phyloP scores from a whole-genome alignment of 192 early-diverging fungal species.

The Podila minutissima region DNA sequence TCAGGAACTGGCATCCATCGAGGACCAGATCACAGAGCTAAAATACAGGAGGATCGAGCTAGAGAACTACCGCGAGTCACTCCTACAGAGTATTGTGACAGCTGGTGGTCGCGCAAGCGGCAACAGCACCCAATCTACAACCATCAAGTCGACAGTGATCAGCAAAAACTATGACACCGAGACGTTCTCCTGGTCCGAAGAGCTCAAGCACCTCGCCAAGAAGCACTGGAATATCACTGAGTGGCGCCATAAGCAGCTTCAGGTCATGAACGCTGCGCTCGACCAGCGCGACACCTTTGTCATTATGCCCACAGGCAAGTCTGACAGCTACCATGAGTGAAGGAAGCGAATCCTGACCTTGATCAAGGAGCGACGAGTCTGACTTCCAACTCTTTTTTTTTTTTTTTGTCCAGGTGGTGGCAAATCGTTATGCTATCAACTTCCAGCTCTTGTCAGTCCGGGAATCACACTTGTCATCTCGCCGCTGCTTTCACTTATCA shows the following conservation, averaged over 20 bases:
- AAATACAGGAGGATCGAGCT: slow-evolving; percentile 25
- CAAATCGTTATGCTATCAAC: slow-evolving; percentile 95
- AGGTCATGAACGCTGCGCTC: slow-evolving; percentile 88
- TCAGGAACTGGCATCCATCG: slow-evolving; percentile 22
- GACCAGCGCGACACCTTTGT: slow-evolving; percentile 88
- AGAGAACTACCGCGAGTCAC: slow-evolving; percentile 22
- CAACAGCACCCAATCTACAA: background rate
- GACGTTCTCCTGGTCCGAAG: slow-evolving; percentile 63
- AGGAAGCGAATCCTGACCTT: background rate
- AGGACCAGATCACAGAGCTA: slow-evolving; percentile 30
- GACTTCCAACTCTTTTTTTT: background rate
- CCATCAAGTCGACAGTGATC: background rate
- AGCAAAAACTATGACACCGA: slow-evolving; percentile 51
- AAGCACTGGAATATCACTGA: slow-evolving; percentile 56
- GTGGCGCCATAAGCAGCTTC: slow-evolving; percentile 81
- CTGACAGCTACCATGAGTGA: background rate
- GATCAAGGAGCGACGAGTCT: background rate
- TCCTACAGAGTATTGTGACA: background rate
- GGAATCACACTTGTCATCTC: slow-evolving; percentile 92
- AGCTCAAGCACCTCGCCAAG: slow-evolving; percentile 47
- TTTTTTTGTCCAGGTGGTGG: slow-evolving; percentile 66
- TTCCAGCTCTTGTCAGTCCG: slow-evolving; percentile 79
- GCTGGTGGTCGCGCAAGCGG: background rate
- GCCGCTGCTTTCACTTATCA: slow-evolving; percentile 93
- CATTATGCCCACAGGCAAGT: slow-evolving; percentile 92